A percentile compares a stretch with the other conserved stretches of the same genome.
Conservation (phyloP, 192 early-diverging fungal genomes). For the Rhizophagus clarus region DNA sequence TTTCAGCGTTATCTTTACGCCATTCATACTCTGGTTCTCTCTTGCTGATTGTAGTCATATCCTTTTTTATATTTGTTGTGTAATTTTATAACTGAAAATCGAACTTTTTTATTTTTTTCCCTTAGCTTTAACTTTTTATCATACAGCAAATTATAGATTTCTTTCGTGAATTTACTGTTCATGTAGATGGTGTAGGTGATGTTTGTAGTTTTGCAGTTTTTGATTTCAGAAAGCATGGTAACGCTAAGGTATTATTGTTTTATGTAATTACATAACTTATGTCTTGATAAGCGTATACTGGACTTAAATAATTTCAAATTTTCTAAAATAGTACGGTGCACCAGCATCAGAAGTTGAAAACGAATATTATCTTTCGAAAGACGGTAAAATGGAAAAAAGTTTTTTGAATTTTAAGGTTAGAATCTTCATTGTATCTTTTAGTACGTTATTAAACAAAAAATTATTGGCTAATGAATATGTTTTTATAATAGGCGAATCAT, state of each 20-base stretch:
- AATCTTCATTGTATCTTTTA: background rate
- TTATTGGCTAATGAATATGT: background rate
- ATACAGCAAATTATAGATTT: slow-evolving; percentile 80
- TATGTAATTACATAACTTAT: background rate
- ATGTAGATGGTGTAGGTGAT: slow-evolving; percentile 88
- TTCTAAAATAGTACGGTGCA: slow-evolving; percentile 65
- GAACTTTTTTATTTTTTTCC: background rate
- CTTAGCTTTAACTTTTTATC: background rate
- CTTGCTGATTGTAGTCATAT: slow-evolving; percentile 72
- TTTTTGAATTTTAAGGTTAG: slow-evolving; percentile 93
- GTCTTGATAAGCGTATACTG: background rate
- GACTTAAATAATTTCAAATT: background rate
- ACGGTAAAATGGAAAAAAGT: slow-evolving; percentile 98
- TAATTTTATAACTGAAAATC: background rate
- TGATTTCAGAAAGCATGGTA: slow-evolving; percentile 91
- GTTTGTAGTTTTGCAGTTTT: slow-evolving; percentile 98
- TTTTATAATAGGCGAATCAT: slow-evolving; percentile 66
- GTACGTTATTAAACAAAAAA: background rate
- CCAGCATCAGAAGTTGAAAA: slow-evolving; percentile 53
- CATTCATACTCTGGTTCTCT: slow-evolving; percentile 79
- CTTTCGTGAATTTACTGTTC: slow-evolving; percentile 92
- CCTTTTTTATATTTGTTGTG: background rate
- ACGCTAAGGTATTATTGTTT: slow-evolving; percentile 58
- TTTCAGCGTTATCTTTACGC: slow-evolving; percentile 76
- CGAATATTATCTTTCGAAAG: slow-evolving; percentile 71